Percentiles rank a stretch among this genome's conserved stretches.
Conservation (phyloP, 1,284 basidiomycete genomes). For the Cutaneotrichosporon cutaneum region DNA sequence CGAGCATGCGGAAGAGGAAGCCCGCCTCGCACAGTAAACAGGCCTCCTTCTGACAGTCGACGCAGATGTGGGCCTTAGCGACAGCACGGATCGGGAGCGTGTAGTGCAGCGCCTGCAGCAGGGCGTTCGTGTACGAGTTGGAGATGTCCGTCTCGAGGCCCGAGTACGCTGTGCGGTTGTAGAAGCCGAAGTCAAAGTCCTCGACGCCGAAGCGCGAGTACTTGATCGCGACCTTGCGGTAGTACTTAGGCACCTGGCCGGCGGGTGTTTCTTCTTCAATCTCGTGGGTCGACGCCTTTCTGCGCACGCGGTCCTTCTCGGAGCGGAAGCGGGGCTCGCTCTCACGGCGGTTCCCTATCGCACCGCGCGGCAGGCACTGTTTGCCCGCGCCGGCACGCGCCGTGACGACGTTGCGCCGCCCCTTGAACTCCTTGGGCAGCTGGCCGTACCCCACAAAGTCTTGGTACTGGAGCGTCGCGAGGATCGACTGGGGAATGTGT, state of each 20-base stretch:
- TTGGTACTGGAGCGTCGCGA: conserved; percentile 75
- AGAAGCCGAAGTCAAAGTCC: conserved; percentile 98
- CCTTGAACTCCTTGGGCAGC: conserved; percentile 77
- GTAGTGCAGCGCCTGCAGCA: conserved; percentile 89
- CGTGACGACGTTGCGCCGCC: conserved; percentile 71
- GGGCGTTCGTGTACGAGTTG: conserved; percentile 94
- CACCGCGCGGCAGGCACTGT: conserved; percentile 26
- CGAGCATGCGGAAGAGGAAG: conserved; percentile 92
- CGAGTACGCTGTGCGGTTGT: conserved; percentile 83
- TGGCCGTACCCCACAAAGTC: conserved; percentile 86
- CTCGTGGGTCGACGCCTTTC: conserved; percentile 31
- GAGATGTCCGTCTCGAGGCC: conserved; percentile 96
- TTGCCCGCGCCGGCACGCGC: conserved; percentile 46
- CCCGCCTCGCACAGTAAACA: conserved; percentile 95
- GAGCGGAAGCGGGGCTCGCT: conserved; percentile 73
- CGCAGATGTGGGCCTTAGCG: conserved; percentile 87
- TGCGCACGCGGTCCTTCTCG: conserved; percentile 60
- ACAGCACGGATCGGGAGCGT: conserved; percentile 71
- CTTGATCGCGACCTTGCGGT: conserved; percentile 92
- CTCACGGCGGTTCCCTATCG: conserved; percentile 41
- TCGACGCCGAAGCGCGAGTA: conserved; percentile 98
- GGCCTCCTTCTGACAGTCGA: conserved; percentile 80
- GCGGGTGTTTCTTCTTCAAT: conserved; percentile 34
- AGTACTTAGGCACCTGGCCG: conserved; percentile 72
- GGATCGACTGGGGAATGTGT: conserved; percentile 69